Conservation (phyloP, 768 basidiomycete genomes). For the Suillus sp. region DNA sequence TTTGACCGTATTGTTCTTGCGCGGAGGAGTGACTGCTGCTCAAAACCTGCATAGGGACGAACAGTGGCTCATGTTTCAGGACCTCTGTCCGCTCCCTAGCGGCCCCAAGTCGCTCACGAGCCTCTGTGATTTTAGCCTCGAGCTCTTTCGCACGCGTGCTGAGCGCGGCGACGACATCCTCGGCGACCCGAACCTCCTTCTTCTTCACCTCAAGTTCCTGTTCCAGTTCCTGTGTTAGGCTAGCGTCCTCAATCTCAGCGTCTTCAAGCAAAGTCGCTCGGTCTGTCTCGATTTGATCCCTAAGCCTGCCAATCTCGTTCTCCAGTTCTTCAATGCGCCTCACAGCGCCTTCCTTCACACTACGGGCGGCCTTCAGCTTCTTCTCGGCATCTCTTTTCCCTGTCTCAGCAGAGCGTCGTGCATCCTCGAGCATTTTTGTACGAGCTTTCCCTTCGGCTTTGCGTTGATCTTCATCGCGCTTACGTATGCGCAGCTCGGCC, state of each 20-base stretch:
- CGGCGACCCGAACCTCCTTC: conserved; percentile 56
- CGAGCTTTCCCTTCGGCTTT: conserved; percentile 80
- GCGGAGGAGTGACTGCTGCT: conserved; percentile 11
- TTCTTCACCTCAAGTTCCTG: conserved; percentile 55
- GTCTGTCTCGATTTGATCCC: conserved; percentile 57
- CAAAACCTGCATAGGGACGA: conserved; percentile 33
- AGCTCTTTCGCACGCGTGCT: conserved; percentile 70
- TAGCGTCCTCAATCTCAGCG: conserved; percentile 44
- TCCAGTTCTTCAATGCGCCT: conserved; percentile 61
- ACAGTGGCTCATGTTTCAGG: conserved; percentile 44
- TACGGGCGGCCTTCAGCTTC: conserved; percentile 72
- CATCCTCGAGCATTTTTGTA: conserved; percentile 85
- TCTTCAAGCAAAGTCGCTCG: conserved; percentile 50
- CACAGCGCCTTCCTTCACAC: conserved; percentile 60
- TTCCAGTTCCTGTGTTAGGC: conserved; percentile 46
- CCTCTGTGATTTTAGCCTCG: conserved; percentile 67
- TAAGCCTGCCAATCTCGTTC: conserved; percentile 59
- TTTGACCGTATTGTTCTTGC: conserved; percentile 12
- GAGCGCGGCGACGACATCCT: conserved; percentile 65
- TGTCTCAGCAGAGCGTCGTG: conserved; percentile 80
- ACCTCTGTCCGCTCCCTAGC: conserved; percentile 61
- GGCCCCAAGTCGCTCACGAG: conserved; percentile 59
- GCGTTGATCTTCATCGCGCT: conserved; percentile 80
- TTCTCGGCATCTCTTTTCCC: conserved; percentile 86
- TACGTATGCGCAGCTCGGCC: conserved; percentile 68